Base-by-base conservation (phyloP, 305 asterid species). In the Fraxinus sp. region DNA sequence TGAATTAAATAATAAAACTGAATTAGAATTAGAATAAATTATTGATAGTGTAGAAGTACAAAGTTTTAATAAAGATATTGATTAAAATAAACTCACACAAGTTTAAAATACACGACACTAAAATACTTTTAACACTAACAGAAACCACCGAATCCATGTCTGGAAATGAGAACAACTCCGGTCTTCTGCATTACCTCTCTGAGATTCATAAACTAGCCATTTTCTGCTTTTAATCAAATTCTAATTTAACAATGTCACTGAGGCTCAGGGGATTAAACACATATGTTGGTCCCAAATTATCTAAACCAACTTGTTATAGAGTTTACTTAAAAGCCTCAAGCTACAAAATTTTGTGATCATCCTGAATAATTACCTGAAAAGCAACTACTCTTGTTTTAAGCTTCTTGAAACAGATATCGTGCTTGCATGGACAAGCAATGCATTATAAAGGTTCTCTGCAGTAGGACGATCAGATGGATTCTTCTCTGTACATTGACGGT, bases 391-490 rank as follows among this genome's bases (percentile, higher is more conserved):
- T 79, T 89, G 82, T 18, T 86, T 90, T 6, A 86, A 81, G 75
- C 73, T 87, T 80, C 79, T 84, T 77, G 91, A 87, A 64, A 36
- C 83, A 33, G 74, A 46, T 79, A 78, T 52, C 5, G 90, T 52
- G 86, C 88, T 83, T 39, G 89, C 83, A 35, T 79, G 90, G 35
- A 84, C 37, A 74, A 86, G 86, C 86, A 93, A 89, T 80, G 84
- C 4, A 44, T 83, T 81, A 76, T 91, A 88, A 77, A 94, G 90
- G 30, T 86, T 84, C 76, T 86, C 86, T 5, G 97, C 93, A 7
- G 93, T 87, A 81, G 97, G 99, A 11, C 98, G 96, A 84, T 92
- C 91, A 4, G 79, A 59, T 20, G 96, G 94, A 89, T 91, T 88
- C 87, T 92, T 88, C 85, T 89, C 89, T 1, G 97, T 94, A 83